Evolutionary conservation across 2,329 filamentous ascomycete genomes (phyloP).

Genomic region (Colletotrichum liaoningense): DNA sequence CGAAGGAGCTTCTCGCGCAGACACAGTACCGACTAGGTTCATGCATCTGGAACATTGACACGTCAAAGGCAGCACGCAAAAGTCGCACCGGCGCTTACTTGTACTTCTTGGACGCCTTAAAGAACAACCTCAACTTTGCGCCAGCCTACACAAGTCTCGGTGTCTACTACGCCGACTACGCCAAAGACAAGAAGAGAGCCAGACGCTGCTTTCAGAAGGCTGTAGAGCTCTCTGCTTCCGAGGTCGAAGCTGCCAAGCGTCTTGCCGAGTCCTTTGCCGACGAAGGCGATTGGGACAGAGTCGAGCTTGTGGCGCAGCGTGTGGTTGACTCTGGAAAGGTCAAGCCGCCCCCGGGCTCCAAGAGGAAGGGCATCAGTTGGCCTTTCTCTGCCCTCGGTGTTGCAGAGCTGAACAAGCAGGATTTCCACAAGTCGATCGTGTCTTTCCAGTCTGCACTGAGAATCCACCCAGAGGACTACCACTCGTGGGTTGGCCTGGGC

Average conservation of each 20-base stretch:
- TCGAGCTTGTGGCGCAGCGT: slow-evolving; percentile 90
- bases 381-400: slow-evolving; percentile 94
- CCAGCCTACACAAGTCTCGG: slow-evolving; percentile 93
- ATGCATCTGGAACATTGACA: slow-evolving; percentile 87
- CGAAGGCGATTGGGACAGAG: slow-evolving; percentile 94
- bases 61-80: slow-evolving; percentile 79
- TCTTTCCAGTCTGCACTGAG: slow-evolving; percentile 92
- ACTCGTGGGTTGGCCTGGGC: slow-evolving; percentile 96
- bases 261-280: slow-evolving; percentile 89
- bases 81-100: slow-evolving; percentile 85
- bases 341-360: slow-evolving; percentile 89
- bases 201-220: slow-evolving; percentile 97
- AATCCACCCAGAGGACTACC: slow-evolving; percentile 86
- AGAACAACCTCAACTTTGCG: slow-evolving; percentile 87
- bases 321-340: slow-evolving; percentile 96
- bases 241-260: slow-evolving; percentile 87
- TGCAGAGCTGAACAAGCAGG: slow-evolving; percentile 93
- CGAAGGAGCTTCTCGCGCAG: slow-evolving; percentile 81
- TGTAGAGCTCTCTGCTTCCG: slow-evolving; percentile 88
- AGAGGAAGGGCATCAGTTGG: slow-evolving; percentile 94
- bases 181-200: slow-evolving; percentile 85
- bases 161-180: slow-evolving; percentile 91
- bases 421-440: slow-evolving; percentile 87
- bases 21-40: slow-evolving; percentile 88
- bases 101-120: slow-evolving; percentile 85